These are phyloP conservation scores for Trypanosoma mega DNA, from an alignment of 208 protist species.

Conservation along the genomic window DNA sequence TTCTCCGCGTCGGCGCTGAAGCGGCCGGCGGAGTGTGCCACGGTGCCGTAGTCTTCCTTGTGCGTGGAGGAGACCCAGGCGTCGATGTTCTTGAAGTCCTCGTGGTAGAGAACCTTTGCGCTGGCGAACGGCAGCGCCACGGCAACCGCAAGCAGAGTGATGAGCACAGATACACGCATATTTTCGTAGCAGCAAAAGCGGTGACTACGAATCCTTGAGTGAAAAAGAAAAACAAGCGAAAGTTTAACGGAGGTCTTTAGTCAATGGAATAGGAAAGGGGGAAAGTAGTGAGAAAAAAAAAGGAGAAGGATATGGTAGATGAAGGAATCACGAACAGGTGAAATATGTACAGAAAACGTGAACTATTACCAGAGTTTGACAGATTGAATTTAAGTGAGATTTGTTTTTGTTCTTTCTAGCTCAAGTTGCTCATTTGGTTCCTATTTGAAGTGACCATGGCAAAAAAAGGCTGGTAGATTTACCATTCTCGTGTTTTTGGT, in stretches of 20 bases:
- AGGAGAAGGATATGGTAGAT: background rate
- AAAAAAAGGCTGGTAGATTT: no score
- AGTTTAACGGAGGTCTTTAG: no score
- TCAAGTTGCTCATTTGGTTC: no score
- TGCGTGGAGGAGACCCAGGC: slow-evolving; percentile 62
- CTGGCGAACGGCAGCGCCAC: slow-evolving; percentile 29
- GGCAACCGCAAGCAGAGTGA: slow-evolving; percentile 23
- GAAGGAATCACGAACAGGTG: no score
- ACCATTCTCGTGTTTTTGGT: background rate
- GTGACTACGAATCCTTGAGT: background rate
- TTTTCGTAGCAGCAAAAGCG: background rate
- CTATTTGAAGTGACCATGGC: no score
- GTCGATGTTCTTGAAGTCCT: slow-evolving; percentile 64
- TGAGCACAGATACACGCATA: background rate
- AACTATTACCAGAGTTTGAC: no score
- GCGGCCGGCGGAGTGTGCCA: slow-evolving; percentile 48
- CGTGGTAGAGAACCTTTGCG: slow-evolving; percentile 65
- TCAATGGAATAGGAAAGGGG: no score
- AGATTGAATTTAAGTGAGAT: no score
- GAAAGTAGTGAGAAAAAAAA: slow-evolving; percentile 8
- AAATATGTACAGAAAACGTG: no score
- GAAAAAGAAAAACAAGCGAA: background rate
- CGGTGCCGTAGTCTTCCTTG: slow-evolving; percentile 59
- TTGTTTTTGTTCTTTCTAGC: no score
- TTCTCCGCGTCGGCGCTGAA: slow-evolving; percentile 59